These are phyloP conservation scores for Euptelea pleiosperma DNA, from an alignment of 164 flowering plant genomes.

Conservation along the genomic window DNA sequence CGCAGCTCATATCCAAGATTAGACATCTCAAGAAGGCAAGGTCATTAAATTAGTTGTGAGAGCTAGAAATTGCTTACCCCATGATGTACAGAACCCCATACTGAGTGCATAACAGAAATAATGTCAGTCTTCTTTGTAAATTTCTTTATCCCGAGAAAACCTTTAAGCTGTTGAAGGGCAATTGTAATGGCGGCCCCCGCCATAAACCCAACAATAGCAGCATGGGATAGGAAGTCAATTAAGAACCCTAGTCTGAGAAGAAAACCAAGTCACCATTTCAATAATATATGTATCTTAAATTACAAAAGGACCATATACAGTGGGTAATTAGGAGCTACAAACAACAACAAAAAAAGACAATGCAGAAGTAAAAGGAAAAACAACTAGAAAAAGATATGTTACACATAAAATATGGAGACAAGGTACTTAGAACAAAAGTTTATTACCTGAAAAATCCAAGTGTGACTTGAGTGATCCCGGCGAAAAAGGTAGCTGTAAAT, in stretches of 20 bases:
- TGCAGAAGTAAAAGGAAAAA: not conserved
- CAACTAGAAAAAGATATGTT: not conserved
- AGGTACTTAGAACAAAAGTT: too few relatives aligned
- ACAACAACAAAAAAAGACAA: not conserved
- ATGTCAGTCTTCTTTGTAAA: constrained; percentile 82
- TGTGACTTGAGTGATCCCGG: constrained; percentile 79
- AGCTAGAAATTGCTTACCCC: constrained; percentile 47
- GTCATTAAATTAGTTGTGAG: not conserved
- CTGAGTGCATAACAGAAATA: constrained; percentile 68
- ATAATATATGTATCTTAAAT: not conserved
- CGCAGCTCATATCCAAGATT: too few relatives aligned
- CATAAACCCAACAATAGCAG: constrained; percentile 97
- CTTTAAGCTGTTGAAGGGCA: constrained; percentile 93
- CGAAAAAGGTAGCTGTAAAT: constrained; percentile 94
- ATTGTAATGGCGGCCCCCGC: constrained; percentile 96
- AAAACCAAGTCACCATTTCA: not conserved
- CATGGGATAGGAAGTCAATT: constrained; percentile 93
- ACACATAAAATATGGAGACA: too few relatives aligned
- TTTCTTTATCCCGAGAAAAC: constrained; percentile 70
- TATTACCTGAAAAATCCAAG: constrained; percentile 82
- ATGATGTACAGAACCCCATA: constrained; percentile 53
- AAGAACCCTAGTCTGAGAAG: constrained; percentile 77
- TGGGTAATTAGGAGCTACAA: not conserved
- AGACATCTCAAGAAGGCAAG: too few relatives aligned
- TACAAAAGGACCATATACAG: not conserved